Conservation (phyloP, 768 basidiomycete species). For the Collybia sordida region DNA sequence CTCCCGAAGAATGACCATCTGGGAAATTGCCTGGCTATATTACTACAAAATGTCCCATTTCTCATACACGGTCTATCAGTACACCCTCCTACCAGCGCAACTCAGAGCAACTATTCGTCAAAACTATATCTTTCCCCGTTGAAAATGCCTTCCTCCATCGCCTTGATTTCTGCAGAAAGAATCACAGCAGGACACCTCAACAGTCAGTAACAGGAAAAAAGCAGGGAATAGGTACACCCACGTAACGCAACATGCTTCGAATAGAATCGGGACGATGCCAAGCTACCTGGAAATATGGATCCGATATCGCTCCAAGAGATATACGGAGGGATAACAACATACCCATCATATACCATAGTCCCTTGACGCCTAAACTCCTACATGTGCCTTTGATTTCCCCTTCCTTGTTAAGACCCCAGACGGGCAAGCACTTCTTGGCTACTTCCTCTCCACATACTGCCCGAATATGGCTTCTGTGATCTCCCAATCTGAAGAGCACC, state of each 20-base stretch:
- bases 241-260: conserved; percentile 63
- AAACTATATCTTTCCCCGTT: conserved; percentile 6
- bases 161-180: conserved; percentile 15
- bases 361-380: conserved; percentile 49
- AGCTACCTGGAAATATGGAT: background rate
- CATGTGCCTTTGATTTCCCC: conserved; percentile 57
- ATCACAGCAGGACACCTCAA: background rate
- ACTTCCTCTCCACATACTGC: conserved; percentile 49
- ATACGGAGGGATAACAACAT: background rate
- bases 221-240: conserved; percentile 31
- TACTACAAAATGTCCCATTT: too few species aligned
- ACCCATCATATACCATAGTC: conserved; percentile 65
- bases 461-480: conserved; percentile 37
- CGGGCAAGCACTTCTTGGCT: conserved; percentile 42
- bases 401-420: conserved; percentile 68
- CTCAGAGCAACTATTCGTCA: background rate
- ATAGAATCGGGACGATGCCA: conserved; percentile 48
- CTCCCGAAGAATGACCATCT: too few species aligned
- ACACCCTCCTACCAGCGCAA: too few species aligned
- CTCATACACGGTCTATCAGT: too few species aligned
- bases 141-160: conserved; percentile 15
- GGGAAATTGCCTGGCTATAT: too few species aligned
- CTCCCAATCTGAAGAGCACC: conserved; percentile 32
- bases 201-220: background rate
- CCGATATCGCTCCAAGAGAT: background rate